Evolutionary conservation across 2,329 filamentous ascomycete genomes (phyloP), one percentile per base, ranked within the genome.

Genomic region (Fonsecaea multimorphosa): DNA sequence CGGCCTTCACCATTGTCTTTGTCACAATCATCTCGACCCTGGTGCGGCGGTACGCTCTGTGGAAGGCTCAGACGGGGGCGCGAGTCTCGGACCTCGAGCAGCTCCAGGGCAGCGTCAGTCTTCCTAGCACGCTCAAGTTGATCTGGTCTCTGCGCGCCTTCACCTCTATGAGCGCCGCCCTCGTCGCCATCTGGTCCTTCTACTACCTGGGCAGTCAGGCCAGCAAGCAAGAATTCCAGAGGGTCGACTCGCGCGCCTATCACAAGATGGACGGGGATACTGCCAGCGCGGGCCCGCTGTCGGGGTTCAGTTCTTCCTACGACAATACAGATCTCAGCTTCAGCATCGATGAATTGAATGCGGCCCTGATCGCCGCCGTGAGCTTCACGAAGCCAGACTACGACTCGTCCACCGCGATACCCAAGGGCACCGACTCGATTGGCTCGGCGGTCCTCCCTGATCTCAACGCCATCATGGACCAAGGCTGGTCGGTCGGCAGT

Each of bases 171-270:
- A 58, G 51, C 14, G 46, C 54, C 27, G 44, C 54, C 22, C 54
- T 67, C 1, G 61, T 59, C 19, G 22, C 34, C 11, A 36, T 64
- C 19, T 67, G 64, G 64, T 64, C 51, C 29, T 67, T 59, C 19
- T 64, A 63, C 49, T 67, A 67, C 51, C 54, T 67, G 3, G 64
- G 64, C 24, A 58, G 53, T 38, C 64, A 67, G 38, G 64, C 64
- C 32, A 49, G 44, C 27, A 51, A 60, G 40, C 19, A 24, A 3
- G 64, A 67, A 54, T 67, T 59, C 49, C 31, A 36, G 49, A 22
- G 55, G 29, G 52, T 51, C 7, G n/a, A 29, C 24, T 66, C 64
- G 3, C 27, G 29, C 2, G 11, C 40, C 3, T 58, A 44, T 14
- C 51, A 58, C 38, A 40, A 58, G n/a, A 24, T 63, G 29, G n/a